Percentiles rank a stretch among this genome's conserved stretches.
phyloP scores from a whole-genome alignment of 768 basidiomycete genomes.

The Tricholoma flavovirens region DNA sequence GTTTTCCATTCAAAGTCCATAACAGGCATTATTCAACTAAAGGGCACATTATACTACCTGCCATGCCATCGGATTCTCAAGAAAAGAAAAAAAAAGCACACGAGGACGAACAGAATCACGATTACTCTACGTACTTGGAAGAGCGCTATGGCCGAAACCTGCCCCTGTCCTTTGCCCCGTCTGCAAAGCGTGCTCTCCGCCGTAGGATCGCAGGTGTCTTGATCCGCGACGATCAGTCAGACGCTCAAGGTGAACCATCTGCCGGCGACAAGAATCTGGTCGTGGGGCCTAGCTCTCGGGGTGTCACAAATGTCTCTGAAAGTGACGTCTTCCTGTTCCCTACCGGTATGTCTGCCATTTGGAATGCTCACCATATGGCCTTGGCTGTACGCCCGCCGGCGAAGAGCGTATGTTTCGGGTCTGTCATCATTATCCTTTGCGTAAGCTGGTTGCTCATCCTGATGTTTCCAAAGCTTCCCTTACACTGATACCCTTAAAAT shows the following conservation, averaged over 20 bases:
- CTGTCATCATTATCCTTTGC: constrained; percentile 19
- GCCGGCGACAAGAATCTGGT: constrained; percentile 41
- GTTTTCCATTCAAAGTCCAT: constrained; percentile 35
- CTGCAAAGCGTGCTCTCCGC: constrained; percentile 86
- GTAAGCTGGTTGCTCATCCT: background rate
- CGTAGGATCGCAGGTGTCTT: constrained; percentile 86
- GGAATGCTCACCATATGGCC: constrained; percentile 78
- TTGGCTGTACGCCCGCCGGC: constrained; percentile 46
- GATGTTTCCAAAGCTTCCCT: constrained; percentile 61
- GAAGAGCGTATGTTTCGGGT: constrained; percentile 96
- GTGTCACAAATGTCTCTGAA: constrained; percentile 66
- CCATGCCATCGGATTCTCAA: constrained; percentile 8
- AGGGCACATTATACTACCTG: constrained; percentile 9
- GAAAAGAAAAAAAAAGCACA: constrained; percentile 2
- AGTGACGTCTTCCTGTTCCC: constrained; percentile 86
- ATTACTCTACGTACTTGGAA: constrained; percentile 77
- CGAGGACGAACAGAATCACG: constrained; percentile 49
- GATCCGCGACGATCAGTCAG: constrained; percentile 48
- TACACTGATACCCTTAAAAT: constrained; percentile 95
- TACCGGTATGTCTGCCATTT: constrained; percentile 92
- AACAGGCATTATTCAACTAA: constrained; percentile 59
- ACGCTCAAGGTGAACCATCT: constrained; percentile 26
- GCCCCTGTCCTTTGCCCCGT: constrained; percentile 59
- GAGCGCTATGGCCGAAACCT: constrained; percentile 93
- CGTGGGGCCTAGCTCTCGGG: constrained; percentile 61